Evolutionary conservation across 2,329 filamentous ascomycete species (phyloP), one percentile per base, ranked within the genome.

Genomic region (Cryphonectria japonica): DNA sequence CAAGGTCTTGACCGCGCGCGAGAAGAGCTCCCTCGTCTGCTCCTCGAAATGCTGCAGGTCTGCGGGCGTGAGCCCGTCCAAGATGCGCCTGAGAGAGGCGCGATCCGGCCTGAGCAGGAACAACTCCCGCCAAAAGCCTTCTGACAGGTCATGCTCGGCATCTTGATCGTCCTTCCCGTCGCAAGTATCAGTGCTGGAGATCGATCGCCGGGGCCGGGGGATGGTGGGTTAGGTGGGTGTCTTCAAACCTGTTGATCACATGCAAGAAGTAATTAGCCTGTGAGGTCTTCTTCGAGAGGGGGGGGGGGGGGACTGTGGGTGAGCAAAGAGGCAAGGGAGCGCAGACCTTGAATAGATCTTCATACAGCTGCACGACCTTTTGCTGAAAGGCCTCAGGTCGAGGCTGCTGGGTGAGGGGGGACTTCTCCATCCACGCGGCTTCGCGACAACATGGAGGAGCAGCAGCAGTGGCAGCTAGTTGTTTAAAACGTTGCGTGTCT

Each of bases 91-190:
- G 74, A 99, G 83, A 65, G 89, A 87, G 5, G 85, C 80, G 69
- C 89, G 87, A 78, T 98, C 94, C 32, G 95, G 95, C 74, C 90
- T 91, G 71, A 98, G 86, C 52, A 99, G 87, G 80, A 99, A 99
- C 83, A 99, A 94, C 82, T 98, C 96, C 75, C 89, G 88, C 96
- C 96, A 99, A 83, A 98, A 99, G 60, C 94, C 95, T 72, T 97
- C 94, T 0, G 93, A 88, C 73, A 92, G 92, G 39, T 89, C 87
- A 72, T 92, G 87, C 69, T 90, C 87, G 74, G 91, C 89, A 83
- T 92, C 67, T 71, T 73, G 69, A 37, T 70, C 68, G 57, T 70
- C 69, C 71, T 73, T 71, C 43, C 69, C 71, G 69, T 71, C 37
- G 43, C 29, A 46, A 60, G 59, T 26, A 64, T 70, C 69, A 70